phyloP scores from a whole-genome alignment of 208 protist genomes.

The Crithidia bombi region DNA sequence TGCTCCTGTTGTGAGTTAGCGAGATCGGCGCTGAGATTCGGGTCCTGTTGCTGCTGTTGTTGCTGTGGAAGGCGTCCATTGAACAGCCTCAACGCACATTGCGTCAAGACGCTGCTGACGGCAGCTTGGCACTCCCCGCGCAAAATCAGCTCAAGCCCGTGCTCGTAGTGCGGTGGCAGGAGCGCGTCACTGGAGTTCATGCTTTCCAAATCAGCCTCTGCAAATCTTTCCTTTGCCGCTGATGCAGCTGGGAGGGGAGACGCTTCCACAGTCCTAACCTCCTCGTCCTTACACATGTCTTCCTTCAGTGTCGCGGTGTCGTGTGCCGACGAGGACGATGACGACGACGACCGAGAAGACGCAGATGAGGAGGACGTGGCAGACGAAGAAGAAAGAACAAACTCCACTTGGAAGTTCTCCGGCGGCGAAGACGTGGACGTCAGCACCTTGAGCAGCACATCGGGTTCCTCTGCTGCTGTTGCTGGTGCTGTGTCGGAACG shows the following conservation, averaged over 20 bases:
- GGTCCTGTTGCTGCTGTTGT: slow-evolving; percentile 1
- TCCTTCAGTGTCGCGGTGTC: background rate
- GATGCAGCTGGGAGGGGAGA: background rate
- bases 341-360: background rate
- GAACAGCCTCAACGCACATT: slow-evolving; percentile 23
- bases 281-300: background rate
- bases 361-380: slow-evolving; percentile 8
- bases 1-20: background rate
- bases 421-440: slow-evolving; percentile 16
- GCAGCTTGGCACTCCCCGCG: background rate
- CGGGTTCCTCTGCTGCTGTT: background rate
- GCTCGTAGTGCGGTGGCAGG: slow-evolving; percentile 1
- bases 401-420: slow-evolving; percentile 28
- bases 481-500: background rate
- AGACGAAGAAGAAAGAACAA: slow-evolving; percentile 14
- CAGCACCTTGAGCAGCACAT: slow-evolving; percentile 7
- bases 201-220: slow-evolving; percentile 8
- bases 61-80: slow-evolving; percentile 17
- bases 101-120: slow-evolving; percentile 4
- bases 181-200: slow-evolving; percentile 5
- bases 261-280: background rate
- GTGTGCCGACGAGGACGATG: background rate
- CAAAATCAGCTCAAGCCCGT: slow-evolving; percentile 16
- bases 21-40: too few relatives aligned
- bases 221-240: background rate